phyloP scores from a whole-genome alignment of 2,329 filamentous ascomycete genomes.

The Ampelomyces quisqualis region DNA sequence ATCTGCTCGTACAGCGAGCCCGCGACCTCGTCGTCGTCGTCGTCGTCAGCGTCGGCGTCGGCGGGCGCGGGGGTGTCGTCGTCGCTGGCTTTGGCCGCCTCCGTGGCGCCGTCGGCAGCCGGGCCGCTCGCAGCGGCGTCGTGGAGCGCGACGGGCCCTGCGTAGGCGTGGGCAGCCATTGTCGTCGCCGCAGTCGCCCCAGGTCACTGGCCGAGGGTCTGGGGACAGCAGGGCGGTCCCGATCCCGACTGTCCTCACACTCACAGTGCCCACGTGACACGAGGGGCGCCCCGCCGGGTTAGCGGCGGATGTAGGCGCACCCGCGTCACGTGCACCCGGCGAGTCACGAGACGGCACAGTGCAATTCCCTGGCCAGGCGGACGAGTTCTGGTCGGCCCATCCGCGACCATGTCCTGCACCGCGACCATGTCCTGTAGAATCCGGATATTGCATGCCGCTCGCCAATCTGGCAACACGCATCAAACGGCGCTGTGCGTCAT shows the following conservation, averaged over 20 bases:
- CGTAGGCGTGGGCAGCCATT: constrained; percentile 29
- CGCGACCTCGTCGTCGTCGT: constrained; percentile 21
- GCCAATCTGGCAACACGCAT: constrained; percentile 2
- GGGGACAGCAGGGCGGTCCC: constrained; percentile 15
- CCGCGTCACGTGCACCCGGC: too few species aligned
- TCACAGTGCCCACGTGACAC: too few species aligned
- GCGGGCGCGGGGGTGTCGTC: constrained; percentile 18
- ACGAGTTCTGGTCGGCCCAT: too few species aligned
- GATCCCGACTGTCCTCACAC: too few species aligned
- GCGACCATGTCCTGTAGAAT: not conserved
- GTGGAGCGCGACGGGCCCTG: constrained; percentile 33
- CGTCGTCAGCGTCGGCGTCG: constrained; percentile 12
- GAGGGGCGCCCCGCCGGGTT: too few species aligned
- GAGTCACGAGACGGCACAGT: too few species aligned
- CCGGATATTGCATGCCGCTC: not conserved
- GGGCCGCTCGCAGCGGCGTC: constrained; percentile 23
- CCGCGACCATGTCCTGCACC: too few species aligned
- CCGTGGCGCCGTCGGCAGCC: constrained; percentile 19
- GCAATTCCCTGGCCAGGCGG: too few species aligned
- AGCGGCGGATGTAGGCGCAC: too few species aligned
- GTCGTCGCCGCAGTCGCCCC: constrained; percentile 13
- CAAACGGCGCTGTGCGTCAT: constrained; percentile 1
- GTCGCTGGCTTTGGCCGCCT: constrained; percentile 11
- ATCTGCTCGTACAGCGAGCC: constrained; percentile 40
- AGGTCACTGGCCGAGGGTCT: constrained; percentile 12